phyloP scores from a whole-genome alignment of 2,329 filamentous ascomycete genomes.

The Pezicula neosporulosa region DNA sequence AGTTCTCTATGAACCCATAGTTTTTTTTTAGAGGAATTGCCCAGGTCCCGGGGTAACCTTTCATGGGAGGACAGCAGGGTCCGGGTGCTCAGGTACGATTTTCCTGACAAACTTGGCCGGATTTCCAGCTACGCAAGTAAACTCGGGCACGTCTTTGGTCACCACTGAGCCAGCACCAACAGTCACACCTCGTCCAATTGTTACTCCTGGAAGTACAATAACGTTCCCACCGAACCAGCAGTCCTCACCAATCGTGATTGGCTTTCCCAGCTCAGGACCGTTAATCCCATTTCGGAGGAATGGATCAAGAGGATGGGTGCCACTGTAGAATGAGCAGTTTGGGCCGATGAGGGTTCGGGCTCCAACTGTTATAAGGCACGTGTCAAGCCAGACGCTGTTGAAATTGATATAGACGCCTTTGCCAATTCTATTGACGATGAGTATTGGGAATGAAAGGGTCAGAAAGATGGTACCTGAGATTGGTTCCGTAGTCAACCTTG shows the following conservation, averaged over 20 bases:
- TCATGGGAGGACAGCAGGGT: conserved; percentile 14
- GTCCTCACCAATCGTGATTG: conserved; percentile 75
- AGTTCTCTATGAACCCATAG: no score
- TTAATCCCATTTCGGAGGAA: conserved; percentile 67
- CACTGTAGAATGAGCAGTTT: conserved; percentile 73
- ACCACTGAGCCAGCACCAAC: conserved; percentile 83
- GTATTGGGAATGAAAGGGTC: conserved; percentile 3
- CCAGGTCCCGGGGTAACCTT: neutral
- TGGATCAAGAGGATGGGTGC: conserved; percentile 74
- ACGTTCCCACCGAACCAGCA: conserved; percentile 76
- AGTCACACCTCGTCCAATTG: conserved; percentile 68
- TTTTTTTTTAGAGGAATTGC: no score
- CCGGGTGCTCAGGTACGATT: conserved; percentile 29
- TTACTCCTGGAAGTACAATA: conserved; percentile 71
- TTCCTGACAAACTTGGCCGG: conserved; percentile 56
- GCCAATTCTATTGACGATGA: conserved; percentile 46
- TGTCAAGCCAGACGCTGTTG: conserved; percentile 75
- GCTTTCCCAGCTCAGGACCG: conserved; percentile 71
- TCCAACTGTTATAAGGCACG: conserved; percentile 70
- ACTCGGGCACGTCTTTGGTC: conserved; percentile 69
- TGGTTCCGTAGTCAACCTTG: conserved; percentile 73
- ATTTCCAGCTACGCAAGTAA: conserved; percentile 62
- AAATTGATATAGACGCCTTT: conserved; percentile 72
- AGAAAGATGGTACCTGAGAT: conserved; percentile 48
- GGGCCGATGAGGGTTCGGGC: conserved; percentile 75